Evolutionary conservation across 148 eudicot species (phyloP).

Genomic region (Talinum fruticosum): DNA sequence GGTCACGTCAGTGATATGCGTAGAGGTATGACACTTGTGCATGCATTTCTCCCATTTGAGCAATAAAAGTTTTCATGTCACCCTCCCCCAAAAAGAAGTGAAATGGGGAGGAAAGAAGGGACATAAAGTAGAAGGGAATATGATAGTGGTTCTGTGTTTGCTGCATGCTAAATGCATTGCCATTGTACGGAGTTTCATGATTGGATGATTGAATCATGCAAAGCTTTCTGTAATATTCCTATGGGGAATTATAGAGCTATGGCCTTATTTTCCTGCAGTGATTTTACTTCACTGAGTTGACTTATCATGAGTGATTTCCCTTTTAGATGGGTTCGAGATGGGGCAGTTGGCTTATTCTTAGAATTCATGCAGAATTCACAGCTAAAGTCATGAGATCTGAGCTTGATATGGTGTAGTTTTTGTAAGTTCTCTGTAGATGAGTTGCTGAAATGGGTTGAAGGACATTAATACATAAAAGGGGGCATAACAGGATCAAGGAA

Average conservation of each 20-base stretch:
- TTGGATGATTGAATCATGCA: background rate
- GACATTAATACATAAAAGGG: background rate
- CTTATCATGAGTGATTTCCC: background rate
- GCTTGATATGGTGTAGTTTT: background rate
- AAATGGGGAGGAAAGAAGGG: background rate
- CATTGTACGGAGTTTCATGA: background rate
- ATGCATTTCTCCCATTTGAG: background rate
- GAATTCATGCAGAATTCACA: background rate
- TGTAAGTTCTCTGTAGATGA: background rate
- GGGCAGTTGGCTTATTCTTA: background rate
- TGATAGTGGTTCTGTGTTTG: background rate
- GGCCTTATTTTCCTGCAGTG: background rate
- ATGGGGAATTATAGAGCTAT: background rate
- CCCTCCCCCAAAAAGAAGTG: background rate
- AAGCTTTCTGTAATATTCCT: background rate
- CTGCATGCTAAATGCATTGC: background rate
- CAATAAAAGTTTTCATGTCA: background rate
- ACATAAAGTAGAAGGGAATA: background rate
- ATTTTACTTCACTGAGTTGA: background rate
- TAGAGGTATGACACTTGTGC: slow-evolving; percentile 58
- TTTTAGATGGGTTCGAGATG: background rate
- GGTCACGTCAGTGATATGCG: slow-evolving; percentile 82
- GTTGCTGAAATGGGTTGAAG: background rate
- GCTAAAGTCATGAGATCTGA: background rate
- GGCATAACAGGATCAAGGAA: background rate